phyloP scores from a whole-genome alignment of 2,329 filamentous ascomycete species.

The Pyrenophora tritici-repentis region DNA sequence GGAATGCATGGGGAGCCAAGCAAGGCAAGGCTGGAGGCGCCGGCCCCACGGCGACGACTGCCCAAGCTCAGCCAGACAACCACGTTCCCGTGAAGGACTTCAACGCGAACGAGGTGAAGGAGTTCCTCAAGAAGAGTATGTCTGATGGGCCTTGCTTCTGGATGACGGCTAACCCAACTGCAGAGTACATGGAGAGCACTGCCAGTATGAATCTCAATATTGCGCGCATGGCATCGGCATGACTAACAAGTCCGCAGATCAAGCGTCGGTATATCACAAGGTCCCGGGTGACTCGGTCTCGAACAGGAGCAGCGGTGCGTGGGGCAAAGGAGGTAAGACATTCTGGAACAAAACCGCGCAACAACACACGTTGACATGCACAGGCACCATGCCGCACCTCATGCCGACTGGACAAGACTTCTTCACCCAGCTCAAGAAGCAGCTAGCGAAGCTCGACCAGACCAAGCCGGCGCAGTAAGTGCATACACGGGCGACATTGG shows the following conservation, averaged over 20 bases:
- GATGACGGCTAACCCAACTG: constrained; percentile 22
- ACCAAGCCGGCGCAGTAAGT: constrained; percentile 37
- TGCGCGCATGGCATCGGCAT: constrained; percentile 8
- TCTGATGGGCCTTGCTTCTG: constrained; percentile 2
- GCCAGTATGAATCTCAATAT: constrained; percentile 27
- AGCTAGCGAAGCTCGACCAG: constrained; percentile 49
- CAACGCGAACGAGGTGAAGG: constrained; percentile 51
- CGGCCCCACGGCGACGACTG: constrained; percentile 15
- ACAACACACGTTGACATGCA: constrained; percentile 16
- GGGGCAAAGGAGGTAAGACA: constrained; percentile 47
- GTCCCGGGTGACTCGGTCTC: constrained; percentile 47
- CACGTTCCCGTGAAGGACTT: constrained; percentile 49
- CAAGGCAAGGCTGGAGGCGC: constrained; percentile 26
- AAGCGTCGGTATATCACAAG: constrained; percentile 45
- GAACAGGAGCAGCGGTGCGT: constrained; percentile 46
- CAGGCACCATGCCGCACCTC: constrained; percentile 46
- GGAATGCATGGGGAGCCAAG: constrained; percentile 45
- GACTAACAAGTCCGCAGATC: constrained; percentile 34
- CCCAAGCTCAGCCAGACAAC: constrained; percentile 32
- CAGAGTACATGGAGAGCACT: constrained; percentile 38
- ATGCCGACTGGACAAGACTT: constrained; percentile 54
- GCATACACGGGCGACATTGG: constrained; percentile 23
- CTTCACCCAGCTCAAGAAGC: constrained; percentile 53
- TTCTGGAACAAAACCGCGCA: background rate
- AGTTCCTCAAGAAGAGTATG: constrained; percentile 49